Base-by-base conservation (phyloP, 164 flowering plant species). In the Annona cherimola region DNA sequence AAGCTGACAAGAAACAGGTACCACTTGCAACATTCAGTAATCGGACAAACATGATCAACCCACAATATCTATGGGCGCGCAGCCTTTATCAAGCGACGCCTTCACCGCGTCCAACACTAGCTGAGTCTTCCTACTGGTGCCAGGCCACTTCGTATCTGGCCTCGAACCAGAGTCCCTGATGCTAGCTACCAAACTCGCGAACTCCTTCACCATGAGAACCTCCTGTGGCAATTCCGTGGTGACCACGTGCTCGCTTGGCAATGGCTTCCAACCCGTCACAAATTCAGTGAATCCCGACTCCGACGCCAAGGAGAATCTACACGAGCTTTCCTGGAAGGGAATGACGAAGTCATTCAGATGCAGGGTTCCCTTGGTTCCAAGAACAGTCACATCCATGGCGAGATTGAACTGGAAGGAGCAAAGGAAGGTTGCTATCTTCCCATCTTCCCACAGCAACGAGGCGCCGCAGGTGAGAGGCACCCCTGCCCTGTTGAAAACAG, bases 381-480 rank as follows among this genome's bases (percentile, higher is more conserved):
- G 9, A 0, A 67, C 81, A 61, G 83, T 69, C 7, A 78, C 0
- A 50, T 79, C 78, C 81, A 77, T 81, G 14, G 80, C 54, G 62
- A 77, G 42, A 69, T 81, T 77, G 4, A 81, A n/a, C 1, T 79
- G 61, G 69, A 81, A 81, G 0, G 85, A 82, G 73, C 87, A 82
- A 8, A 79, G 80, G 69, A 80, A 84, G 42, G 82, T 82, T 12
- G 85, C 84, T 35, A 69, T 71, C 26, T 79, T 78, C 45, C 79
- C 85, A 39, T 84, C 87, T 72, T 75, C 80, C 85, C 85, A 84
- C 3, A 64, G 44, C 3, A 84, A 71, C 3, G 80, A 71, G 63
- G 83, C 66, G 1, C 82, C 81, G 67, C 85, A 81, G 2, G 83
- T 42, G 11, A 82, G 39, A 54, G 81, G 69, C 4, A 83, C 84